Evolutionary conservation across 805 yeast genomes (phyloP).

Genomic region (Nakazawaea sp.): DNA sequence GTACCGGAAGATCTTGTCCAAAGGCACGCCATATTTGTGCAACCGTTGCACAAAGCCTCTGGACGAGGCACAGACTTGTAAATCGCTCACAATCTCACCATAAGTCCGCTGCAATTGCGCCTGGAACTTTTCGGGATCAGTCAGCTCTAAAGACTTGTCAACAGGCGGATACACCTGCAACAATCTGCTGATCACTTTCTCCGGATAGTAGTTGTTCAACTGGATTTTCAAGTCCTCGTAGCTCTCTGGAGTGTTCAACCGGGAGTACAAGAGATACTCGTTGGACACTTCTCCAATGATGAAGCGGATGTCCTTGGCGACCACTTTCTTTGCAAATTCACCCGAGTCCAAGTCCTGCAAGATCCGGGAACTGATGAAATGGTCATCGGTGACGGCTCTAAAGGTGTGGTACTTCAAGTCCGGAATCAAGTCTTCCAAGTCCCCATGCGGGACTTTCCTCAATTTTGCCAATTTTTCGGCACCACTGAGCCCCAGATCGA

Average conservation of each 20-base stretch:
- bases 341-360: constrained; percentile 27
- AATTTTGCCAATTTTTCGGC: constrained; percentile 15
- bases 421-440: constrained; percentile 20
- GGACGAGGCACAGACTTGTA: constrained; percentile 30
- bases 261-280: constrained; percentile 25
- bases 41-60: constrained; percentile 28
- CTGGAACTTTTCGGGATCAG: constrained; percentile 14
- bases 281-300: constrained; percentile 30
- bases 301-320: constrained; percentile 18
- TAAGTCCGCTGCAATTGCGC: constrained; percentile 20
- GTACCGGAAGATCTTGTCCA: constrained; percentile 12
- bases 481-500: constrained; percentile 12
- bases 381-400: constrained; percentile 33
- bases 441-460: constrained; percentile 10
- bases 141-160: constrained; percentile 9
- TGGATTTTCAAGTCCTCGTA: constrained; percentile 23
- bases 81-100: constrained; percentile 30
- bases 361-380: constrained; percentile 25
- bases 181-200: constrained; percentile 18
- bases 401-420: constrained; percentile 25
- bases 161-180: constrained; percentile 13
- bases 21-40: constrained; percentile 14
- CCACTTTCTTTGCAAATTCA: constrained; percentile 20
- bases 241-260: constrained; percentile 24
- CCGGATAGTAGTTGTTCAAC: constrained; percentile 32